Evolutionary conservation across 2,329 filamentous ascomycete genomes (phyloP).

Genomic region (Pleoardoris graminearum): DNA sequence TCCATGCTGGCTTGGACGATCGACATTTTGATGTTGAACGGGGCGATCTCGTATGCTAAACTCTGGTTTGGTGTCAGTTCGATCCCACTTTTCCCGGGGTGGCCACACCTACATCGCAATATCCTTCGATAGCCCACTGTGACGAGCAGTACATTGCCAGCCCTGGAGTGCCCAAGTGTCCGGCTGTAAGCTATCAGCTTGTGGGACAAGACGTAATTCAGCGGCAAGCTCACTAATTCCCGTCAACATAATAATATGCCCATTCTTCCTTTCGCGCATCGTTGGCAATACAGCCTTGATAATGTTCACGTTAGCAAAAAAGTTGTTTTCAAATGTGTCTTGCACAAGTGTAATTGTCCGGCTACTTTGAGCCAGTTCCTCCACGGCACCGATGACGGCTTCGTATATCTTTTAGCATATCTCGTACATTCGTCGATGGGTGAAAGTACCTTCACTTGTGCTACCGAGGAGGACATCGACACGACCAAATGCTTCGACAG

Average conservation of each 20-base stretch:
- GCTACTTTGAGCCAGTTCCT: conserved; percentile 77
- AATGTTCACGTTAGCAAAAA: conserved; percentile 94
- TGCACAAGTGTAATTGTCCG: conserved; percentile 77
- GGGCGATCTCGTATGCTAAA: conserved; percentile 89
- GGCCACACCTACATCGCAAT: conserved; percentile 70
- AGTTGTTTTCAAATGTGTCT: conserved; percentile 92
- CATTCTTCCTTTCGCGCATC: conserved; percentile 77
- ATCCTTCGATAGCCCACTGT: conserved; percentile 93
- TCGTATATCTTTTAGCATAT: background rate
- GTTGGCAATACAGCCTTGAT: conserved; percentile 85
- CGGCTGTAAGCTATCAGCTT: conserved; percentile 54
- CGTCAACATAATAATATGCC: conserved; percentile 87
- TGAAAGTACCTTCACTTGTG: conserved; percentile 73
- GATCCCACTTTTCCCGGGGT: background rate
- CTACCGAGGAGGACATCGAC: conserved; percentile 92
- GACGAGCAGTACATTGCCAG: conserved; percentile 89
- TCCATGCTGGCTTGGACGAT: conserved; percentile 96
- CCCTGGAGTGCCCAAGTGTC: conserved; percentile 89
- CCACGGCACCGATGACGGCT: conserved; percentile 88
- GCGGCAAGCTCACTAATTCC: conserved; percentile 71
- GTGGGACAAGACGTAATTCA: no score
- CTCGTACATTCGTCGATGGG: conserved; percentile 9
- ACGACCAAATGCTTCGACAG: conserved; percentile 78
- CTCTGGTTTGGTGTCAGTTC: conserved; percentile 50
- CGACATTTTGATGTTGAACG: conserved; percentile 95